phyloP scores from a whole-genome alignment of 1,284 basidiomycete species.

The Jaminaea rosea region DNA sequence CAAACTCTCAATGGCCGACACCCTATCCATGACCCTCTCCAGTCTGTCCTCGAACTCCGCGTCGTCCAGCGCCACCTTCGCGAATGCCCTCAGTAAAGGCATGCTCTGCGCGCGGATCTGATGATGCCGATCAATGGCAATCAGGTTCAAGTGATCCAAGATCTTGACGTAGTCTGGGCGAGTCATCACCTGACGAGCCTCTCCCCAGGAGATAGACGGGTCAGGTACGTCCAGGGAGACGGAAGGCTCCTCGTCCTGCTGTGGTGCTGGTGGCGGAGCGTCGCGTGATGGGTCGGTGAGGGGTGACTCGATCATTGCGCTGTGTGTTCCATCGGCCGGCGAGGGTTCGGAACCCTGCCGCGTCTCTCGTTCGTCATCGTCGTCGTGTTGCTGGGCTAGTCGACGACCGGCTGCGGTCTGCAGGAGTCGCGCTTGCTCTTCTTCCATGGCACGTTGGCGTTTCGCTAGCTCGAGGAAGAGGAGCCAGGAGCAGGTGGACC shows the following conservation, averaged over 20 bases:
- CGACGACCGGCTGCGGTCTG: neutral
- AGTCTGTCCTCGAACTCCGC: constrained; percentile 30
- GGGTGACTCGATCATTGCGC: neutral
- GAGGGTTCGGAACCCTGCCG: neutral
- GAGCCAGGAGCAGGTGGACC: constrained; percentile 42
- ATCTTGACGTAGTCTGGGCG: constrained; percentile 34
- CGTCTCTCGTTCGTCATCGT: no score
- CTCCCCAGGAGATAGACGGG: constrained; percentile 37
- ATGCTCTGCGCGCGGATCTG: constrained; percentile 37
- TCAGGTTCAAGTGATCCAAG: constrained; percentile 30
- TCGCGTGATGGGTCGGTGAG: no score
- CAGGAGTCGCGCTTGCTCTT: constrained; percentile 3
- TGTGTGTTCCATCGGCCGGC: neutral
- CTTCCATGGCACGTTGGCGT: constrained; percentile 33
- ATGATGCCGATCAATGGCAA: constrained; percentile 26
- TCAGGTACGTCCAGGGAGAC: constrained; percentile 34
- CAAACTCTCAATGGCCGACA: constrained; percentile 29
- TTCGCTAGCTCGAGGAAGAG: constrained; percentile 30
- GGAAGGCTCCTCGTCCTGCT: constrained; percentile 22
- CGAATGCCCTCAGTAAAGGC: constrained; percentile 36
- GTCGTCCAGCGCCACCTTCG: constrained; percentile 20
- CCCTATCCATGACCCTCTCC: constrained; percentile 38
- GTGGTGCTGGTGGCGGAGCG: no score
- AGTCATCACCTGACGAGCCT: constrained; percentile 40
- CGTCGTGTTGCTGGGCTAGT: no score